These are phyloP conservation scores for Colletotrichum endophyticum DNA, from an alignment of 2,329 filamentous ascomycete genomes.

Conservation along the genomic window DNA sequence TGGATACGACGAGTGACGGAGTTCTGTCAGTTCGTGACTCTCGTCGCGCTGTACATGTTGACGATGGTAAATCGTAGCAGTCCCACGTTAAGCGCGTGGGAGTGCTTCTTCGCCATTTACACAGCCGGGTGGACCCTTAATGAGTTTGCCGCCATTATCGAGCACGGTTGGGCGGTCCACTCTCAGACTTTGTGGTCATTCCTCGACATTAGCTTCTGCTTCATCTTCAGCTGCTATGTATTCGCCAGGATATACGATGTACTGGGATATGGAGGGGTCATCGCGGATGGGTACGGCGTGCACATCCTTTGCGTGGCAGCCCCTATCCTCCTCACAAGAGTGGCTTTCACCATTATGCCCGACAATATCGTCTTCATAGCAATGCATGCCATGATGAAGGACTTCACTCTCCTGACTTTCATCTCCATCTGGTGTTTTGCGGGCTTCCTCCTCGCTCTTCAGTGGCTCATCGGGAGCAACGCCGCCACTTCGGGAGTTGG, in stretches of 20 bases:
- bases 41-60: slow-evolving; percentile 66
- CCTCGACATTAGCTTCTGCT: slow-evolving; percentile 69
- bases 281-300: slow-evolving; percentile 60
- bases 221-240: slow-evolving; percentile 67
- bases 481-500: slow-evolving; percentile 27
- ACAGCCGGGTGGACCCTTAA: slow-evolving; percentile 72
- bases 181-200: slow-evolving; percentile 79
- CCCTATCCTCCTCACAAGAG: slow-evolving; percentile 69
- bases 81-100: slow-evolving; percentile 49
- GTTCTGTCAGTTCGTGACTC: slow-evolving; percentile 65
- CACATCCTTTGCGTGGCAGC: slow-evolving; percentile 71
- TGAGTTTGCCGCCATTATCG: slow-evolving; percentile 68
- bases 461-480: slow-evolving; percentile 59
- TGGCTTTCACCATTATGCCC: slow-evolving; percentile 76
- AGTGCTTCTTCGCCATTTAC: slow-evolving; percentile 68
- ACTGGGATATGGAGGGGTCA: slow-evolving; percentile 10
- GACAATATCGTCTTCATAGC: slow-evolving; percentile 80
- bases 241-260: slow-evolving; percentile 61
- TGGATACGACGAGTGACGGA: slow-evolving; percentile 72
- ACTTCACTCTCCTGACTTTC: slow-evolving; percentile 71
- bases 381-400: slow-evolving; percentile 75
- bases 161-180: slow-evolving; percentile 71
- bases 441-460: slow-evolving; percentile 72
- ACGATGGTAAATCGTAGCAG: slow-evolving; percentile 65
- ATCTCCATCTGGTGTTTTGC: slow-evolving; percentile 65